A percentile compares a stretch with the other conserved stretches of the same genome.
Evolutionary conservation across 306 rosid genomes (phyloP).

Genomic region (Medicago lupulina): DNA sequence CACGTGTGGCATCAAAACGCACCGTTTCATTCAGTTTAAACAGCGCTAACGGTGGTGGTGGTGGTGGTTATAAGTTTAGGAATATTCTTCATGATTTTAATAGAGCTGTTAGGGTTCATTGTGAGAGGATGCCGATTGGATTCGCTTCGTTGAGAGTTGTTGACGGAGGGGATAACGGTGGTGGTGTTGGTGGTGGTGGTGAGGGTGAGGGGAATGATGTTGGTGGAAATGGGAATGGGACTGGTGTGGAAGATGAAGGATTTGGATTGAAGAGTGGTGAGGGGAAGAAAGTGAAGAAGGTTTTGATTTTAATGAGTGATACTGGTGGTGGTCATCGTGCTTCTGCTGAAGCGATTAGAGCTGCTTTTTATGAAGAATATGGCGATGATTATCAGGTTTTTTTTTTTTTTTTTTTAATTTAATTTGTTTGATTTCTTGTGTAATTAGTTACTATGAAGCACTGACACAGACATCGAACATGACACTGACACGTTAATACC

Average conservation of each 20-base stretch:
- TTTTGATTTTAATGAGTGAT: constrained; percentile 96
- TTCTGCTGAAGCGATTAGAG: constrained; percentile 95
- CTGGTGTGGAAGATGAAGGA: constrained; percentile 42
- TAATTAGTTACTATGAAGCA: background rate
- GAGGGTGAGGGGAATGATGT: constrained; percentile 17
- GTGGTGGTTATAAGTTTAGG: constrained; percentile 47
- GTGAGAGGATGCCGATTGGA: constrained; percentile 72
- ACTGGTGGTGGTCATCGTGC: constrained; percentile 99
- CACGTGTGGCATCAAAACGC: constrained; percentile 21
- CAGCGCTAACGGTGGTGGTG: constrained; percentile 42
- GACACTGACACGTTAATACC: too few species aligned
- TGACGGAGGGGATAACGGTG: constrained; percentile 13
- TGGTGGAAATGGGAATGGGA: constrained; percentile 43
- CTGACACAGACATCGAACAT: too few species aligned
- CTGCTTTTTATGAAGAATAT: constrained; percentile 78
- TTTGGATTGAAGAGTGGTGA: constrained; percentile 51
- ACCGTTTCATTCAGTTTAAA: constrained; percentile 58
- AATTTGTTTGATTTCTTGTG: background rate
- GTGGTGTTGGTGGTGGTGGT: background rate
- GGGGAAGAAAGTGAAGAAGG: constrained; percentile 59
- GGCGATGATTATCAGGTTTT: constrained; percentile 85
- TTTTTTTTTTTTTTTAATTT: too few species aligned
- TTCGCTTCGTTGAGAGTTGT: constrained; percentile 70
- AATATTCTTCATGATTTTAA: constrained; percentile 65
- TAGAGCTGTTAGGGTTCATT: constrained; percentile 65